Conservation (phyloP, 495 filamentous ascomycete genomes). For the Aspergillus taichungensis region DNA sequence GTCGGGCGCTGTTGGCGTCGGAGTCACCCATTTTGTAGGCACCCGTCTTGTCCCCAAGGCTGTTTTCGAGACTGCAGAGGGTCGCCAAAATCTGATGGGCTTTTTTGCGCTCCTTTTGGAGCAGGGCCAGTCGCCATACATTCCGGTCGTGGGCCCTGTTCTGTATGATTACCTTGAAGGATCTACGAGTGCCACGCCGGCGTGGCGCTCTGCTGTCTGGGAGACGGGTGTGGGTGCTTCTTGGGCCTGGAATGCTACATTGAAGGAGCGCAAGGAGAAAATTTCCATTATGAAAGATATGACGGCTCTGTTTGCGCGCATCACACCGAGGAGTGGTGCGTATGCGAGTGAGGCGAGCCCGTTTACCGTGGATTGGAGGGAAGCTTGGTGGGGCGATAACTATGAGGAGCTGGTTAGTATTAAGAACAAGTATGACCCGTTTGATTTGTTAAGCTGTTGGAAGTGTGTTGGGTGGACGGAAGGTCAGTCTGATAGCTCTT, state of each 20-base stretch:
- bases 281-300: constrained; percentile 22
- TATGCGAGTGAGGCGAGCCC: constrained; percentile 41
- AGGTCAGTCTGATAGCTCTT: constrained; percentile 2
- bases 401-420: constrained; percentile 27
- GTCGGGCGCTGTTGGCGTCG: constrained; percentile 21
- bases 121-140: constrained; percentile 14
- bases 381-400: constrained; percentile 43
- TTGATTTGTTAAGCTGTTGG: constrained; percentile 33
- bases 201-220: constrained; percentile 35
- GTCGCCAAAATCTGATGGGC: constrained; percentile 17
- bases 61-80: constrained; percentile 18
- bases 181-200: constrained; percentile 32
- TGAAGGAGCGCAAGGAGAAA: constrained; percentile 22
- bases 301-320: constrained; percentile 24
- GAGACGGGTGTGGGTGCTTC: constrained; percentile 24
- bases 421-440: constrained; percentile 40
- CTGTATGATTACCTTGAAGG: constrained; percentile 20
- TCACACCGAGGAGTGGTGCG: constrained; percentile 35
- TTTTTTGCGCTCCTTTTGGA: constrained; percentile 9
- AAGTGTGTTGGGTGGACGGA: constrained; percentile 41
- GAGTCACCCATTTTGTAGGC: constrained; percentile 19
- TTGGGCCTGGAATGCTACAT: constrained; percentile 29
- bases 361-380: constrained; percentile 34
- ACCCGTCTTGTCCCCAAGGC: constrained; percentile 29
- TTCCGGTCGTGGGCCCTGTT: constrained; percentile 22